Base-by-base conservation (phyloP, 495 filamentous ascomycete species). In the Choiromyces venosus region DNA sequence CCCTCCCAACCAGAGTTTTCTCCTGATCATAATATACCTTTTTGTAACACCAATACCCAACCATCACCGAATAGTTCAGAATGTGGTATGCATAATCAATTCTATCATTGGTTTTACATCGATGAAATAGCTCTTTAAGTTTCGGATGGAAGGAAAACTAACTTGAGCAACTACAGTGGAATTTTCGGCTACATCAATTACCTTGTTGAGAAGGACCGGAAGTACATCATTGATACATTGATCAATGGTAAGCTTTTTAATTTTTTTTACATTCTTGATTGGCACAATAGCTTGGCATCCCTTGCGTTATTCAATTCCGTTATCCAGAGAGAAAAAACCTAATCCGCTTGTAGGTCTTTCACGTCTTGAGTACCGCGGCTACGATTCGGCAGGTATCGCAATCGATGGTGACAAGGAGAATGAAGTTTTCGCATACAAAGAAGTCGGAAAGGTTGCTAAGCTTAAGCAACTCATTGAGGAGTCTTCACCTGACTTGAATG, bases 331-430 rank as follows among this genome's bases (percentile, higher is more conserved):
- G 52, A 14, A 33, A 10, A 61, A 61, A 33, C 65, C 40, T 76
- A 16, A 56, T 71, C n/a, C 67, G 40, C 76, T 74, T 64, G 46
- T 71, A 92, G 93, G 92, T 78, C 90, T 96, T 71, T 88, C 89
- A 40, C 88, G 93, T 81, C 89, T 97, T 76, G 94, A 97, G 84
- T 97, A 97, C 84, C 92, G 94, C 82, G 94, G 94, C 71, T 98
- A 99, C 83, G 95, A 99, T 83, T 97, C 94, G 73, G 96, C 95
- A 73, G 95, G 95, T 83, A 86, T 99, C 73, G 95, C 94, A 76
- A 87, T 99, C 73, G 96, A 99, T 84, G 95, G 96, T 73, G 91
- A 98, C 89, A 97, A 97, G 88, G 97, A 97, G 87, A 94, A 96
- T 75, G 92, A 97, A 86, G 93, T 99, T 75, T 89, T 92, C 79